Evolutionary conservation across 352 stramenopile genomes (phyloP), one percentile per base, ranked within the genome.

Genomic region (Pythium rishiriense): DNA sequence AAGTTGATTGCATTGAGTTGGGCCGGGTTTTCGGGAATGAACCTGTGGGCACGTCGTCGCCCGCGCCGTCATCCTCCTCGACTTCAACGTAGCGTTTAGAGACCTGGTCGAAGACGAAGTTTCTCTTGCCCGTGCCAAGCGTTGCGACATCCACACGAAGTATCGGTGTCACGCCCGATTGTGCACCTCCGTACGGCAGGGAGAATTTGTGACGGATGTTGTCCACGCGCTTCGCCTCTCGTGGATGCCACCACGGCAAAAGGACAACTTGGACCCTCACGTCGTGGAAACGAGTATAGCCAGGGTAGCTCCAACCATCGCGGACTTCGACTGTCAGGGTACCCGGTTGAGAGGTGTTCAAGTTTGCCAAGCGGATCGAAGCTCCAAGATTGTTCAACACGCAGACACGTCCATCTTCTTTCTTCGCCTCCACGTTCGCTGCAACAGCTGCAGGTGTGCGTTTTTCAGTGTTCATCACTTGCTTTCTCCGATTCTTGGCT

Each of bases 361-460:
- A 64, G 58, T 96, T 95, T 4, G 88, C 88, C 15, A 96, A 77
- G 6, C 87, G 86, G 72, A 96, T 95, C 4, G 88, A 85, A 41
- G 94, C 87, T 33, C 87, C 87, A 2, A 96, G 74, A 51, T 94
- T 96, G 62, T 96, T 96, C 8, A 94, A 72, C n/a, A 96, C 87
- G 47, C 82, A 93, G 11, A 96, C 87, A 31, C 87, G 80, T 1
- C 86, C 86, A 45, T 93, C 79, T 51, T 93, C 86, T 64, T 94
- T 92, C 69, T 87, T 93, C 4, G 87, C 84, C 64, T 93, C 83
- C 1, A 78, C 84, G 53, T 94, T 84, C 19, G 86, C 84, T 29
- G 86, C 86, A 7, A 93, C 84, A 15, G 85, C 83, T 0, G 83
- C 81, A 25, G 89, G 83, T 1, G 85, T 88, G 7, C 87, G 78